Percentiles rank a stretch among this genome's conserved stretches.
Conservation (phyloP, 129 eudicot genomes). For the Tanacetum coccineum region DNA sequence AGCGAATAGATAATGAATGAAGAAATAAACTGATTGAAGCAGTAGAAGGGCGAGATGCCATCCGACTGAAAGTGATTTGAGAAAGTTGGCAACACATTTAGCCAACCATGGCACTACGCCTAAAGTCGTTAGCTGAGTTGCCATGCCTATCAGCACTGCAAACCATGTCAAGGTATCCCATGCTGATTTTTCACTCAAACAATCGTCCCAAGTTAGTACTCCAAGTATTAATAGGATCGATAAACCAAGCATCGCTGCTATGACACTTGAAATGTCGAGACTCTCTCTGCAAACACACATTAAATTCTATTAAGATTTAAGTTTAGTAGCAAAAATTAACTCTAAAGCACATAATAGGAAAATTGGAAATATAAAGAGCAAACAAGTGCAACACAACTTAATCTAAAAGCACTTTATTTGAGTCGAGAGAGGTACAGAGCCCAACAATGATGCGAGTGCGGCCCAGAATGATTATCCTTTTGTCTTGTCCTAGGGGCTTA, state of each 20-base stretch:
- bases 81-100: conserved; percentile 43
- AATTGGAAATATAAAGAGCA: too few relatives aligned
- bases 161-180: conserved; percentile 92
- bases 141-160: conserved; percentile 79
- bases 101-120: conserved; percentile 86
- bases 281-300: conserved; percentile 45
- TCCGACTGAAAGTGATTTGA: conserved; percentile 49
- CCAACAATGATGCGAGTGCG: too few relatives aligned
- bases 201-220: conserved; percentile 79
- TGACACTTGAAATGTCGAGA: conserved; percentile 54
- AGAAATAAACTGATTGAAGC: conserved; percentile 76
- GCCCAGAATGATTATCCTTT: too few relatives aligned
- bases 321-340: neutral
- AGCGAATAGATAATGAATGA: conserved; percentile 80
- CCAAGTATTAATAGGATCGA: conserved; percentile 59
- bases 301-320: conserved; percentile 4
- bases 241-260: conserved; percentile 86
- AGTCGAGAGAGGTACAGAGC: neutral
- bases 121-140: conserved; percentile 54
- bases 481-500: neutral
- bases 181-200: conserved; percentile 75
- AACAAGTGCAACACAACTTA: too few relatives aligned
- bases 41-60: conserved; percentile 51
- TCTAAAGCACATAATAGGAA: neutral
- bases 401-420: neutral